phyloP scores from a whole-genome alignment of 1,284 basidiomycete genomes.

The Mycena sp. region DNA sequence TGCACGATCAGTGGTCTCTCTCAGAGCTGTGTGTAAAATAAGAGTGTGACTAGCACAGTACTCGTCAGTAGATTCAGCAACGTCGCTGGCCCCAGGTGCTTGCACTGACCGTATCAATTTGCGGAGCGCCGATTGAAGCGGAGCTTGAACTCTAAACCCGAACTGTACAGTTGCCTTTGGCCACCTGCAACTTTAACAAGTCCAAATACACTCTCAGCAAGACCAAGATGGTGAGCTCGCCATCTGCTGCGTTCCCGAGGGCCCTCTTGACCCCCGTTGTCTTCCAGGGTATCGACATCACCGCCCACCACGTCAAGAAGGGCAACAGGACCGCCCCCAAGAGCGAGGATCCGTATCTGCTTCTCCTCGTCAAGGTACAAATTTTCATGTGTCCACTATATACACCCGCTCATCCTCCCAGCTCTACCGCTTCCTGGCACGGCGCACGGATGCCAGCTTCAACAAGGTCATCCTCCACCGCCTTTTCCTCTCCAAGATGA shows the following conservation, averaged over 20 bases:
- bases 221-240: constrained; percentile 79
- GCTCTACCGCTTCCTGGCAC: constrained; percentile 99
- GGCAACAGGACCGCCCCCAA: constrained; percentile 94
- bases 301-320: constrained; percentile 99
- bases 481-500: constrained; percentile 97
- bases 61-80: too few relatives aligned
- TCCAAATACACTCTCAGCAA: constrained; percentile 52
- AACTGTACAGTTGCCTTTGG: neutral
- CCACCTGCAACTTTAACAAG: neutral
- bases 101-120: too few relatives aligned
- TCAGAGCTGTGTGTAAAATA: too few relatives aligned
- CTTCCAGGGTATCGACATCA: constrained; percentile 95
- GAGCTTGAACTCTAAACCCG: constrained; percentile 3
- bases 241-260: constrained; percentile 41
- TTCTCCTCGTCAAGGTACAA: constrained; percentile 95
- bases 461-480: constrained; percentile 99
- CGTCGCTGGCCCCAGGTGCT: too few relatives aligned
- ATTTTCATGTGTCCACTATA: constrained; percentile 10
- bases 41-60: too few relatives aligned
- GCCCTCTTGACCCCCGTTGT: constrained; percentile 29
- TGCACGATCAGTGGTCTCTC: neutral
- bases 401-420: constrained; percentile 44
- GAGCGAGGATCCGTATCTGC: constrained; percentile 99
- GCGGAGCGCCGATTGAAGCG: too few relatives aligned
- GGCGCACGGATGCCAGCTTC: constrained; percentile 95